Conservation (phyloP, 2,329 filamentous ascomycete species). For the Trichoderma guizhouense region DNA sequence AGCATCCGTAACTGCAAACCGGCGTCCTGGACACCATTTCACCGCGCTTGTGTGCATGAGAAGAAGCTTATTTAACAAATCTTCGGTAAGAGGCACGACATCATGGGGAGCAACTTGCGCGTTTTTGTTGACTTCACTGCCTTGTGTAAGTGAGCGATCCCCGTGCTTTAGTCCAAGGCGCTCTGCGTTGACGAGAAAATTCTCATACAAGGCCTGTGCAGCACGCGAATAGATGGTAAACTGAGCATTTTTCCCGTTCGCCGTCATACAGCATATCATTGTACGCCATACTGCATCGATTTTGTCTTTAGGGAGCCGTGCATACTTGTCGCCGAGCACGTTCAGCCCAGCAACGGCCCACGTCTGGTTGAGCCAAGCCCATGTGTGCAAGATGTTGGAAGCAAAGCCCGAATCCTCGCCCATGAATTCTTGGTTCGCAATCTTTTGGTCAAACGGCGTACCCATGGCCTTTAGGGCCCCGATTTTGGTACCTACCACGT, state of each 20-base stretch:
- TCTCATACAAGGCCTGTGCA: background rate
- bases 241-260: background rate
- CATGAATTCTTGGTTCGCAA: background rate
- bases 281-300: background rate
- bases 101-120: accelerated
- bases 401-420: background rate
- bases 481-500: background rate
- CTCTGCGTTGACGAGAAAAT: background rate
- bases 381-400: background rate
- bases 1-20: background rate
- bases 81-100: background rate
- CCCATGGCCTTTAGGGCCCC: background rate
- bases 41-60: background rate
- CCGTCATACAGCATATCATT: background rate
- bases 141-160: background rate
- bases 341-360: background rate
- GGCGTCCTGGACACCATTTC: background rate
- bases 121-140: background rate
- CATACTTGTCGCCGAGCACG: background rate
- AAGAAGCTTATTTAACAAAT: background rate
- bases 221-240: background rate
- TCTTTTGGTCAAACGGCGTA: background rate
- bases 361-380: background rate
- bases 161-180: background rate
- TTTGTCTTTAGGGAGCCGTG: background rate